Evolutionary conservation across 257 asterid genomes (phyloP).

Genomic region (Mentha longifolia): DNA sequence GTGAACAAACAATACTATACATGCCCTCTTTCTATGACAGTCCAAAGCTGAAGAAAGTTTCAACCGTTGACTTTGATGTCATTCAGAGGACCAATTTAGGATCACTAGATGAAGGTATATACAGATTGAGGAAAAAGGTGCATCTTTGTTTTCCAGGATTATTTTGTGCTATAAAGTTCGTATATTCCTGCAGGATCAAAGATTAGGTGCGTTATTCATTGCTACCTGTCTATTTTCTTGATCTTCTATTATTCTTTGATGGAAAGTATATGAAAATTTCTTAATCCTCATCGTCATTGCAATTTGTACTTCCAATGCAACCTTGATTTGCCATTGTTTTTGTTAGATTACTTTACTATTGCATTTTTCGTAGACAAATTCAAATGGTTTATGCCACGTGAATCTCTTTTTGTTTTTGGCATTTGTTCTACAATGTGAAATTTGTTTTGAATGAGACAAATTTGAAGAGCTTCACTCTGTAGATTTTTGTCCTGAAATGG

Average conservation of each 20-base stretch:
- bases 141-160: slow-evolving; percentile 20
- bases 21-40: slow-evolving; percentile 85
- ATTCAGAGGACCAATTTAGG: slow-evolving; percentile 77
- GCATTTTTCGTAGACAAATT: background rate
- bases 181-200: slow-evolving; percentile 7
- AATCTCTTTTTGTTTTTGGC: background rate
- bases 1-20: slow-evolving; percentile 68
- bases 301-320: slow-evolving; percentile 15
- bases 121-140: slow-evolving; percentile 24
- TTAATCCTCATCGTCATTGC: slow-evolving; percentile 10
- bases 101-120: slow-evolving; percentile 80
- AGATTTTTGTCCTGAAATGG: slow-evolving; percentile 20
- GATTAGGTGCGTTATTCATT: slow-evolving; percentile 4
- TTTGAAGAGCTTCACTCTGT: background rate
- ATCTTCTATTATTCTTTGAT: slow-evolving; percentile 19
- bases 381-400: slow-evolving; percentile 11
- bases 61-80: slow-evolving; percentile 67
- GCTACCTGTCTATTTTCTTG: slow-evolving; percentile 8
- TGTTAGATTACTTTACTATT: background rate
- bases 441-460: slow-evolving; percentile 22
- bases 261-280: slow-evolving; percentile 25
- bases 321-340: slow-evolving; percentile 18
- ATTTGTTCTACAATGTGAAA: background rate
- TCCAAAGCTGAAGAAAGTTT: slow-evolving; percentile 52
- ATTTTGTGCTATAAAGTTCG: slow-evolving; percentile 16